Evolutionary conservation across 2,329 filamentous ascomycete genomes (phyloP).

Genomic region (Colletotrichum sublineola): DNA sequence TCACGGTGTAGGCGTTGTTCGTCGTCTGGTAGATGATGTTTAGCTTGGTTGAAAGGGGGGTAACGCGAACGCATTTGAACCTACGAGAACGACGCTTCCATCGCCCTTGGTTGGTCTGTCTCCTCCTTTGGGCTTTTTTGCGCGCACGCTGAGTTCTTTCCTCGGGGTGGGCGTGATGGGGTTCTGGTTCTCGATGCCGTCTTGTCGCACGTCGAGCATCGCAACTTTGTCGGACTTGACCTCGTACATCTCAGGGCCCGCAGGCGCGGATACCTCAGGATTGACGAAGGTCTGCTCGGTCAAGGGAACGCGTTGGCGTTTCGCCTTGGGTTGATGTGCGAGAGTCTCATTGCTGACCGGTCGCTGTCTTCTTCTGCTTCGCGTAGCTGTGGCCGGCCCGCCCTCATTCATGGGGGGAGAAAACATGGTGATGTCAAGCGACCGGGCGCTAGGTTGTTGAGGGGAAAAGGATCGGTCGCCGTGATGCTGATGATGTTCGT

Average conservation of each 20-base stretch:
- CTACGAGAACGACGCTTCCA: constrained; percentile 74
- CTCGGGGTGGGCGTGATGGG: constrained; percentile 52
- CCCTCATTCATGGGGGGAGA: constrained; percentile 66
- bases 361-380: constrained; percentile 73
- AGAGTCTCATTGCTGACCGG: constrained; percentile 68
- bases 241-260: constrained; percentile 66
- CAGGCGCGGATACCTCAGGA: constrained; percentile 54
- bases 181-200: constrained; percentile 59
- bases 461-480: constrained; percentile 20
- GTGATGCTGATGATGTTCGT: constrained; percentile 38
- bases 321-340: constrained; percentile 71
- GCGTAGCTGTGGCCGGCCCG: constrained; percentile 68
- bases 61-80: constrained; percentile 46
- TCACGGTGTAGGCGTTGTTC: constrained; percentile 87
- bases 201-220: constrained; percentile 59
- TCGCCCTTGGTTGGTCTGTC: constrained; percentile 77
- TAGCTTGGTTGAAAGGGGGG: constrained; percentile 22
- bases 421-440: constrained; percentile 65
- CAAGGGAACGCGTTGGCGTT: constrained; percentile 71
- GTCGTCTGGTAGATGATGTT: constrained; percentile 72
- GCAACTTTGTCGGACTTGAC: constrained; percentile 67
- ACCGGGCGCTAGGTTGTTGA: constrained; percentile 33
- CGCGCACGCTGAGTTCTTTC: constrained; percentile 70
- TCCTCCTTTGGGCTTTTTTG: constrained; percentile 73
- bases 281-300: constrained; percentile 69